phyloP scores from a whole-genome alignment of 768 basidiomycete genomes.

The Boletus rex-veris region DNA sequence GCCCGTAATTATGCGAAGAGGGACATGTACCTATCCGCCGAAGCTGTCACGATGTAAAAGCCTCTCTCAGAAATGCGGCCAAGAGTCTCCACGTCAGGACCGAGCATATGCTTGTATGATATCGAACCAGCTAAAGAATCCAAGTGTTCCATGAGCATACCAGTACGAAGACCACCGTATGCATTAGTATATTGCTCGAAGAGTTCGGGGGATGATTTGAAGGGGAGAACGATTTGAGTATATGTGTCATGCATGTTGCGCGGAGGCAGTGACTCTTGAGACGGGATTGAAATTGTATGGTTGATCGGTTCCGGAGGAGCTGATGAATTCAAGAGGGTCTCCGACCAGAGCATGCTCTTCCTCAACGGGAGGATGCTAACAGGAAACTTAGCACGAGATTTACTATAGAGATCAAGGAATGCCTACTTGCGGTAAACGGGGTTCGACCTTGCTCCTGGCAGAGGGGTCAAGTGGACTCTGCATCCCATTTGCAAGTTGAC shows the following conservation, averaged over 20 bases:
- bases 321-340: slow-evolving; percentile 46
- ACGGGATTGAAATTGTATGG: slow-evolving; percentile 11
- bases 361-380: slow-evolving; percentile 55
- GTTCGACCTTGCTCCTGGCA: slow-evolving; percentile 47
- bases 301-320: slow-evolving; percentile 17
- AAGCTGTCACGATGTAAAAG: slow-evolving; percentile 81
- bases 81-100: slow-evolving; percentile 53
- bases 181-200: slow-evolving; percentile 72
- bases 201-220: slow-evolving; percentile 53
- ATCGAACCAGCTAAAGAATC: slow-evolving; percentile 85
- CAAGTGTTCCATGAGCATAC: slow-evolving; percentile 75
- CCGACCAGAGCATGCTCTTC: slow-evolving; percentile 53
- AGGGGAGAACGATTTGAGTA: slow-evolving; percentile 61
- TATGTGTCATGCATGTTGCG: slow-evolving; percentile 72
- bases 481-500: slow-evolving; percentile 22
- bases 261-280: slow-evolving; percentile 33
- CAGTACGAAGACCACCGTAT: slow-evolving; percentile 64
- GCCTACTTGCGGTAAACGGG: slow-evolving; percentile 51
- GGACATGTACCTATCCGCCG: slow-evolving; percentile 60
- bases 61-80: slow-evolving; percentile 58
- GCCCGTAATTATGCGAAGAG: neutral
- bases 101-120: slow-evolving; percentile 78
- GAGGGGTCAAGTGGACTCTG: neutral
- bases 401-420: neutral
- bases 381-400: slow-evolving; percentile 6